Percentiles rank a stretch among this genome's conserved stretches.
Conservation (phyloP, 768 basidiomycete species). For the Leccinum broughii region DNA sequence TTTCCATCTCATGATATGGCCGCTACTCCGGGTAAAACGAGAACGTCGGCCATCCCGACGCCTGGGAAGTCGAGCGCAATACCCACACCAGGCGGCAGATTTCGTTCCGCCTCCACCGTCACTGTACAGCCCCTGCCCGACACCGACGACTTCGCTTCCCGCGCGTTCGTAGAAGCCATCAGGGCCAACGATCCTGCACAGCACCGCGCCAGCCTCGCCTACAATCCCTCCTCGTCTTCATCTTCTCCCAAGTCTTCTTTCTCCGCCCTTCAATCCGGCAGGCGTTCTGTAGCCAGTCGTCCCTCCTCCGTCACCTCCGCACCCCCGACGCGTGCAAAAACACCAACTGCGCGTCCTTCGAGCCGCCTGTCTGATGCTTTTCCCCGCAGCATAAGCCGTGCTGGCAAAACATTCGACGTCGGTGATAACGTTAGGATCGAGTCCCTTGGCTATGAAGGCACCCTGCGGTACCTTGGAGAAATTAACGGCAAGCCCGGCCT, state of each 20-base stretch:
- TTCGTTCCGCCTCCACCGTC: slow-evolving; percentile 62
- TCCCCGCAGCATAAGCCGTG: slow-evolving; percentile 46
- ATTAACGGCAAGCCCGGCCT: slow-evolving; percentile 87
- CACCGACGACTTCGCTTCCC: slow-evolving; percentile 59
- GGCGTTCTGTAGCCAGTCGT: slow-evolving; percentile 51
- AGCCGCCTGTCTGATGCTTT: slow-evolving; percentile 69
- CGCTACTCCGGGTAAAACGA: slow-evolving; percentile 44
- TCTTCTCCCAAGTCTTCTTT: slow-evolving; percentile 47
- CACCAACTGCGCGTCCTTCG: slow-evolving; percentile 55
- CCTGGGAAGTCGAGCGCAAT: slow-evolving; percentile 52
- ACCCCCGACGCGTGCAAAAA: slow-evolving; percentile 47
- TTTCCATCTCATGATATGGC: background rate
- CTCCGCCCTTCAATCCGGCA: slow-evolving; percentile 42
- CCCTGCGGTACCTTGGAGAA: slow-evolving; percentile 74
- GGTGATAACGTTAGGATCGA: slow-evolving; percentile 88
- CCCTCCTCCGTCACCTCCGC: slow-evolving; percentile 65
- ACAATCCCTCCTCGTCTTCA: slow-evolving; percentile 42
- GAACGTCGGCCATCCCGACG: slow-evolving; percentile 46
- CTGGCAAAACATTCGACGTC: slow-evolving; percentile 53
- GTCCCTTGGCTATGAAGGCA: slow-evolving; percentile 86
- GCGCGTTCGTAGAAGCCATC: slow-evolving; percentile 79
- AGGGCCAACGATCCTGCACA: slow-evolving; percentile 78
- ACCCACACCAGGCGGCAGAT: slow-evolving; percentile 65
- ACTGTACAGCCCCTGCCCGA: slow-evolving; percentile 36
- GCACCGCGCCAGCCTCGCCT: slow-evolving; percentile 51